A percentile compares a stretch with the other conserved stretches of the same genome.
Evolutionary conservation across 441 rosid genomes (phyloP).

Genomic region (Metrosideros polymorpha): DNA sequence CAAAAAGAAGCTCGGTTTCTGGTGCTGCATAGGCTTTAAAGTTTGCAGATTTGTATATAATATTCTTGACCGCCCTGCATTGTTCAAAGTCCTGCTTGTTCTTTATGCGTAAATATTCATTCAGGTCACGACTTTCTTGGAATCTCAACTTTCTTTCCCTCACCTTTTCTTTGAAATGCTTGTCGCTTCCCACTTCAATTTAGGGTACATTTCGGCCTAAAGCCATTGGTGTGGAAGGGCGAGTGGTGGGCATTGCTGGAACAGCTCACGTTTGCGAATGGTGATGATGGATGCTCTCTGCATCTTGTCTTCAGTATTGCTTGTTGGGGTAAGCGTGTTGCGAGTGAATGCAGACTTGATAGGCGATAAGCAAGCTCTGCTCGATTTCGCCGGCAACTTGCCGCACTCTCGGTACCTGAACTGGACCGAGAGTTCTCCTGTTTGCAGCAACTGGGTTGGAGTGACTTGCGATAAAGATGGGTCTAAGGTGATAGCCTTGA

Average conservation of each 20-base stretch:
- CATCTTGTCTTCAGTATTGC: background rate
- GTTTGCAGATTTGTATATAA: conserved; percentile 2
- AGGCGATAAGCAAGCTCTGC: conserved; percentile 50
- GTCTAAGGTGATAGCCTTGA: conserved; percentile 28
- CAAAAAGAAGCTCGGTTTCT: conserved; percentile 11
- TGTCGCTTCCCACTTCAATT: background rate
- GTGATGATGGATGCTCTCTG: background rate
- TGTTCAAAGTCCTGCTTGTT: conserved; percentile 30
- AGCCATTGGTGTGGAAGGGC: background rate
- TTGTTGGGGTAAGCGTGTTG: background rate
- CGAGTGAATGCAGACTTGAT: conserved; percentile 23
- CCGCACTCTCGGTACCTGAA: conserved; percentile 48
- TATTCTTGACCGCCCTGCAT: conserved; percentile 19
- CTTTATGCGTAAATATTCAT: conserved; percentile 24
- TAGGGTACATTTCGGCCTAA: background rate
- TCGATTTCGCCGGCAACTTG: conserved; percentile 34
- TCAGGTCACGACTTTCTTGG: conserved; percentile 42
- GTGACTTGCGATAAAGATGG: conserved; percentile 28
- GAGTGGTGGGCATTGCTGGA: background rate
- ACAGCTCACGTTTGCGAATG: background rate
- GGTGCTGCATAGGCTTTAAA: background rate
- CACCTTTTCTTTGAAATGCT: conserved; percentile 13
- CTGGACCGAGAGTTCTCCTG: conserved; percentile 35
- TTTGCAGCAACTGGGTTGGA: conserved; percentile 55
- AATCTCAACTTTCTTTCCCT: conserved; percentile 15